Conservation (phyloP, 2,329 filamentous ascomycete genomes). For the Epichloe typhina region DNA sequence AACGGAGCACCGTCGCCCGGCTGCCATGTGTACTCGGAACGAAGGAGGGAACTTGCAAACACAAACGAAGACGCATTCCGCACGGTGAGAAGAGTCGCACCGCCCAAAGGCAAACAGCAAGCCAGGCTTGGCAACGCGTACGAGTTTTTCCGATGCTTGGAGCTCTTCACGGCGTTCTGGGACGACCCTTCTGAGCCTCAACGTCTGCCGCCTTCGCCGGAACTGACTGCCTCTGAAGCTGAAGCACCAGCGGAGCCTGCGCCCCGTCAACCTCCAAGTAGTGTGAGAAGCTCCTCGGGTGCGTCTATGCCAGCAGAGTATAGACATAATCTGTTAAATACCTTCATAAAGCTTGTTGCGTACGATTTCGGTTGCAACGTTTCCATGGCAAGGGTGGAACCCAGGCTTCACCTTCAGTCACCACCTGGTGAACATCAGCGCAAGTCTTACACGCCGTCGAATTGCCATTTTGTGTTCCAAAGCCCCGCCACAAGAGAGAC, state of each 20-base stretch:
- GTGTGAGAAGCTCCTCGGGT: constrained; percentile 34
- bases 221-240: constrained; percentile 13
- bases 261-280: constrained; percentile 6
- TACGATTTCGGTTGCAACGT: constrained; percentile 56
- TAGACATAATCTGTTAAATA: constrained; percentile 41
- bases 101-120: constrained; percentile 37
- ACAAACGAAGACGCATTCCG: constrained; percentile 47
- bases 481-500: constrained; percentile 45
- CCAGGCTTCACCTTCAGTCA: constrained; percentile 41
- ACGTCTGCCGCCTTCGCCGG: constrained; percentile 20
- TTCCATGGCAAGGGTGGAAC: constrained; percentile 41
- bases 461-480: constrained; percentile 47
- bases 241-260: constrained; percentile 2
- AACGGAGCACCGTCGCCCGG: constrained; percentile 44
- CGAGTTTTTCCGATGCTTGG: constrained; percentile 52
- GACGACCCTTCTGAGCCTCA: constrained; percentile 39
- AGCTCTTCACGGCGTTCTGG: constrained; percentile 46
- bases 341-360: constrained; percentile 50
- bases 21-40: constrained; percentile 43
- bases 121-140: constrained; percentile 49
- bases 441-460: constrained; percentile 44
- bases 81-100: constrained; percentile 43
- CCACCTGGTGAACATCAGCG: constrained; percentile 18
- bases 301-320: constrained; percentile 44
- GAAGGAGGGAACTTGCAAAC: constrained; percentile 41